Evolutionary conservation across 768 basidiomycete species (phyloP).

Genomic region (Trametes cingulata): DNA sequence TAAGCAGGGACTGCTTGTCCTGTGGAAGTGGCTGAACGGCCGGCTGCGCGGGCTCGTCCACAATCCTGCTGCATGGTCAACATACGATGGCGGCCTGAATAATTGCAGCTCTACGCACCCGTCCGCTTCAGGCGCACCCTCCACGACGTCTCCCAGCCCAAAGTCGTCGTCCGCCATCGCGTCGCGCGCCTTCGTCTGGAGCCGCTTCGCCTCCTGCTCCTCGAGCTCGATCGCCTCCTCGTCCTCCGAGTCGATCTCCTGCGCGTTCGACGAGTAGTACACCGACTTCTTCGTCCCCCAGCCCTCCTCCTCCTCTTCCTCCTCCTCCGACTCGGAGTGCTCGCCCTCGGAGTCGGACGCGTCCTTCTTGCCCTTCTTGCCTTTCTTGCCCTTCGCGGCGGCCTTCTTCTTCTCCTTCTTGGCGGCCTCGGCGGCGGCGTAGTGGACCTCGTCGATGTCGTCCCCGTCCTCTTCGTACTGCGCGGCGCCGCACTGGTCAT

Average conservation of each 20-base stretch:
- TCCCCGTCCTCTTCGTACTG: constrained; percentile 36
- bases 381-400: constrained; percentile 33
- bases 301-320: constrained; percentile 54
- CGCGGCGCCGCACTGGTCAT: constrained; percentile 40
- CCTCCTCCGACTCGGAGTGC: neutral
- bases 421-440: constrained; percentile 26
- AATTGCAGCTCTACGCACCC: constrained; percentile 27
- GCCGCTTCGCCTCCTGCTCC: constrained; percentile 79
- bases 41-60: constrained; percentile 39
- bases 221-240: constrained; percentile 89
- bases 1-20: constrained; percentile 61
- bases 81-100: neutral
- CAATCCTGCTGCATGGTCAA: constrained; percentile 29
- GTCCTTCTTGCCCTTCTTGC: constrained; percentile 24
- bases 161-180: constrained; percentile 79
- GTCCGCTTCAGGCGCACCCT: constrained; percentile 34
- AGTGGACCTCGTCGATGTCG: constrained; percentile 30
- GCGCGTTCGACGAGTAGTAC: constrained; percentile 88
- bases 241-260: constrained; percentile 77
- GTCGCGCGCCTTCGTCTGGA: constrained; percentile 76
- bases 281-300: constrained; percentile 82
- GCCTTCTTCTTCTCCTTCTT: constrained; percentile 20
- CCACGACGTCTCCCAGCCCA: constrained; percentile 67
- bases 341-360: neutral
- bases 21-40: constrained; percentile 42